Percentiles rank a stretch among this genome's conserved stretches.
Conservation (phyloP, 2,329 filamentous ascomycete genomes). For the Coniella lustricola region DNA sequence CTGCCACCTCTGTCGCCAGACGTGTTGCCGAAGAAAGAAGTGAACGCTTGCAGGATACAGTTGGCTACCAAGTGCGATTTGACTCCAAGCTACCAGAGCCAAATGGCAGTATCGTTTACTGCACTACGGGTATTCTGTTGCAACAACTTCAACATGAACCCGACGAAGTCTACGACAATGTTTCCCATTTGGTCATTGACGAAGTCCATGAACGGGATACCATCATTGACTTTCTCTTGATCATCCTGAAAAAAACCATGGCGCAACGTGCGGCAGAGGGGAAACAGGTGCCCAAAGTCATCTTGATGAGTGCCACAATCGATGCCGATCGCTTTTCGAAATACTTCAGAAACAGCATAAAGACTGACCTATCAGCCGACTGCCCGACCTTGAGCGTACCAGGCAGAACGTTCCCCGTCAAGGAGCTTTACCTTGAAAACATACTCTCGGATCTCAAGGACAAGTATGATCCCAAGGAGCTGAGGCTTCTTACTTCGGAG, state of each 20-base stretch:
- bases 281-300: conserved; percentile 2
- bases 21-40: conserved; percentile 39
- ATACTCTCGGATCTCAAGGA: neutral
- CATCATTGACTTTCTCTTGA: conserved; percentile 10
- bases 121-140: conserved; percentile 42
- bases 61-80: conserved; percentile 41
- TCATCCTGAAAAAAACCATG: conserved; percentile 7
- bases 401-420: conserved; percentile 11
- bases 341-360: conserved; percentile 6
- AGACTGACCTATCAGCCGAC: neutral
- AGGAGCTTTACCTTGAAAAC: conserved; percentile 7
- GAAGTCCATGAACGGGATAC: conserved; percentile 29
- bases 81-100: conserved; percentile 27
- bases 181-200: conserved; percentile 43
- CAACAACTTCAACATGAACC: conserved; percentile 33
- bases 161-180: conserved; percentile 30
- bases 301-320: conserved; percentile 13
- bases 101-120: conserved; percentile 35
- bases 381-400: conserved; percentile 9
- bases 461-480: neutral
- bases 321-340: conserved; percentile 15
- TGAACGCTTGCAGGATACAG: conserved; percentile 30
- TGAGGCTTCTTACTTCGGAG: neutral
- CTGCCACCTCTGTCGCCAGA: conserved; percentile 36
- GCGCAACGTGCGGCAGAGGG: conserved; percentile 6